phyloP scores from a whole-genome alignment of 2,329 filamentous ascomycete species.

The Fusarium humuli region DNA sequence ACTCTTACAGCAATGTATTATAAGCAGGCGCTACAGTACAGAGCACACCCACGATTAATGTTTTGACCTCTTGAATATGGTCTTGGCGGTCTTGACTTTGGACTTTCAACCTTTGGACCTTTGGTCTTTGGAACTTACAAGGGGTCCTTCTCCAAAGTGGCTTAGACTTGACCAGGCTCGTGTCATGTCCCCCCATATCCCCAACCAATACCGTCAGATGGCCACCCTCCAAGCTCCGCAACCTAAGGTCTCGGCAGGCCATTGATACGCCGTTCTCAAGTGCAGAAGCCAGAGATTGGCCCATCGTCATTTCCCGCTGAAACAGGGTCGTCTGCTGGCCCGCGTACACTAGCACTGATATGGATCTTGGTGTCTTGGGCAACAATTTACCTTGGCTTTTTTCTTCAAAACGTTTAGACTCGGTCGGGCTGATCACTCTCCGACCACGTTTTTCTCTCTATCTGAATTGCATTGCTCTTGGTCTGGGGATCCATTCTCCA shows the following conservation, averaged over 20 bases:
- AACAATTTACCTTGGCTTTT: conserved; percentile 1
- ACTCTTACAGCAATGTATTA: conserved; percentile 12
- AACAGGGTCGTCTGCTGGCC: conserved; percentile 47
- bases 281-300: conserved; percentile 44
- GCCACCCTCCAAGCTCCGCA: conserved; percentile 32
- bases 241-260: conserved; percentile 39
- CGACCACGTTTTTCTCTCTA: conserved; percentile 24
- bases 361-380: conserved; percentile 22
- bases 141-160: conserved; percentile 28
- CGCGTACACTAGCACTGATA: conserved; percentile 25
- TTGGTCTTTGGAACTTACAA: conserved; percentile 10
- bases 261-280: conserved; percentile 22
- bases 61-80: conserved; percentile 26
- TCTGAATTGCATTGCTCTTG: not conserved
- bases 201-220: conserved; percentile 32
- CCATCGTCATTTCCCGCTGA: conserved; percentile 48
- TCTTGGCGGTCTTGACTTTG: not conserved
- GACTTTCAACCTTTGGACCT: not conserved
- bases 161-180: conserved; percentile 37
- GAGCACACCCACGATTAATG: conserved; percentile 15
- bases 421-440: conserved; percentile 24
- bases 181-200: conserved; percentile 34
- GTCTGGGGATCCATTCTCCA: conserved; percentile 28
- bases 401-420: conserved; percentile 5
- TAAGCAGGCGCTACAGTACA: conserved; percentile 22